Conservation (phyloP, 139 green algal species). For the Volvox africanus region DNA sequence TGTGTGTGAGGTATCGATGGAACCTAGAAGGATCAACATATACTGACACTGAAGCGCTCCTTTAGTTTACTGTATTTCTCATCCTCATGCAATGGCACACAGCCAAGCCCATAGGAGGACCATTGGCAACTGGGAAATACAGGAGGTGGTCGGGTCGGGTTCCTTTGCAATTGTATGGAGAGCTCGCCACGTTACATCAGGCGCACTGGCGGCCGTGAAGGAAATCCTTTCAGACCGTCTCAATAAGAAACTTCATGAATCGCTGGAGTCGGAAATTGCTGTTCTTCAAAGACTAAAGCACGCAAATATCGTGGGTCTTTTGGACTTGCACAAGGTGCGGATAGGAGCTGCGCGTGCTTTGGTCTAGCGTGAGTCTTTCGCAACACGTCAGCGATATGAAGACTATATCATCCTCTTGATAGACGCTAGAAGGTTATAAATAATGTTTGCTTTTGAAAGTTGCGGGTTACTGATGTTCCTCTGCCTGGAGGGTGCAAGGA, state of each 20-base stretch:
- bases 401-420: not conserved
- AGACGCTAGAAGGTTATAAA: not conserved
- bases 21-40: no score
- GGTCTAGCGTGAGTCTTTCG: not conserved
- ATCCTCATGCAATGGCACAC: constrained; percentile 16
- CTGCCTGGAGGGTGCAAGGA: not conserved
- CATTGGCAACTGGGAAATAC: constrained; percentile 73
- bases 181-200: constrained; percentile 71
- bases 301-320: constrained; percentile 90
- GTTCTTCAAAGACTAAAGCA: constrained; percentile 87
- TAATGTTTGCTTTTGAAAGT: not conserved
- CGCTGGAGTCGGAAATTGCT: constrained; percentile 90
- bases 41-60: no score
- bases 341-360: not conserved
- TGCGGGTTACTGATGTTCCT: not conserved
- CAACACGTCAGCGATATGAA: constrained; percentile 21
- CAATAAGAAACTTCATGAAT: constrained; percentile 90
- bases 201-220: constrained; percentile 89
- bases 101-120: not conserved
- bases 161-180: constrained; percentile 95
- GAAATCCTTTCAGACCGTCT: constrained; percentile 91
- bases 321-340: constrained; percentile 87
- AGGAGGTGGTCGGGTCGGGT: constrained; percentile 82
- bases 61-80: not conserved
- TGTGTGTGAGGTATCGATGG: no score